Conservation (phyloP, 179 eudicot genomes). For the Beta corolliflora region DNA sequence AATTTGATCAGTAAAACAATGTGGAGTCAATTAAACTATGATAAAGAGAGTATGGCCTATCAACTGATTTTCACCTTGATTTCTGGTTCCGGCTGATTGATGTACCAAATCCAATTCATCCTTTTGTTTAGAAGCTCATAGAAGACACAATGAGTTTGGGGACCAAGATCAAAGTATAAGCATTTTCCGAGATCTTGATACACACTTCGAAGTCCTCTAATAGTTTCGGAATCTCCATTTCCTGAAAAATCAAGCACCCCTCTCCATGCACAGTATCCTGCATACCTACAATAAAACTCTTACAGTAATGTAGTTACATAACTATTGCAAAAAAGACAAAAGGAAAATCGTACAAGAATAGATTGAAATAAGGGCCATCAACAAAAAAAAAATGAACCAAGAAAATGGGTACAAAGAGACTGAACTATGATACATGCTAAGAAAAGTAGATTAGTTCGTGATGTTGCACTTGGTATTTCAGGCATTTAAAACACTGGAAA, state of each 20-base stretch:
- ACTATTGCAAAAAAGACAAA: not conserved
- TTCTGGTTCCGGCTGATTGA: conserved; percentile 73
- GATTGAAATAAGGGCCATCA: too few relatives aligned
- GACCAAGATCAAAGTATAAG: conserved; percentile 66
- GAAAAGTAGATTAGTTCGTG: too few relatives aligned
- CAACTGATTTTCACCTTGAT: conserved; percentile 45
- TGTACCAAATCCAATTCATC: conserved; percentile 92
- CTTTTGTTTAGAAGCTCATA: conserved; percentile 68
- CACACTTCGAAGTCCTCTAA: conserved; percentile 43
- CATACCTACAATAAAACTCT: conserved; percentile 44
- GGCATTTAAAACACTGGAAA: too few relatives aligned
- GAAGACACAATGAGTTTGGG: conserved; percentile 55
- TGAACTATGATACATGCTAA: too few relatives aligned
- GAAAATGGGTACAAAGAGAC: too few relatives aligned
- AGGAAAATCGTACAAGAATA: too few relatives aligned
- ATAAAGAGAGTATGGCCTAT: too few relatives aligned
- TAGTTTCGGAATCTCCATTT: conserved; percentile 46
- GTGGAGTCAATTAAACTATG: too few relatives aligned
- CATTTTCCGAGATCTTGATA: conserved; percentile 81
- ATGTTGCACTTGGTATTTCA: too few relatives aligned
- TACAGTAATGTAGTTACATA: too few relatives aligned
- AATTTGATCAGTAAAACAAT: too few relatives aligned
- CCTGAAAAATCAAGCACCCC: conserved; percentile 66
- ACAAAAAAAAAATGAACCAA: too few relatives aligned
- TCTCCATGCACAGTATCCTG: conserved; percentile 97